Evolutionary conservation across 2,329 filamentous ascomycete genomes (phyloP), one percentile per base, ranked within the genome.

Genomic region (Aureobasidium sp.): DNA sequence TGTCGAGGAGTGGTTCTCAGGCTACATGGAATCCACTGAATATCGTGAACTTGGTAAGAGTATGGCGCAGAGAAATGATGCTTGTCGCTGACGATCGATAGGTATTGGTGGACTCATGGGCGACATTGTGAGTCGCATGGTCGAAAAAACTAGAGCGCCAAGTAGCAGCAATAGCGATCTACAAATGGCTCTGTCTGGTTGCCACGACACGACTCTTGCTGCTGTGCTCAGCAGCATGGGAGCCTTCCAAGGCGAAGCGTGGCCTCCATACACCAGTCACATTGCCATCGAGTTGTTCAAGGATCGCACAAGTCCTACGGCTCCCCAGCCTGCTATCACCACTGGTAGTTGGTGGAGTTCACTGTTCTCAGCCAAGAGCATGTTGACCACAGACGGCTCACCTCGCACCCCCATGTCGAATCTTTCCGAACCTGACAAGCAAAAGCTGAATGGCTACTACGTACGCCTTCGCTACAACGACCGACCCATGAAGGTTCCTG

Each of bases 401-500:
- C 23, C 60, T 17, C 83, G 89, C 47, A 87, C 83, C 68, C 79
- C 80, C 13, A 78, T 82, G 6, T 70, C 77, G 1, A 78, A 84
- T 13, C 77, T 94, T 61, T 80, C 78, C 0, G 74, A 79, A 0
- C 71, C 75, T 1, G 84, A 92, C 68, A 84, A 80, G 67, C 74
- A 79, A 17, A 81, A 79, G 61, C 75, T 95, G 12, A 79, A 88
- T 29, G 87, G 85, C 1, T 91, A 95, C 78, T 99, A 89, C 74
- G 93, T 99, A 15, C 86, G 94, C 20, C 74, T 99, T 63, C 84
- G 92, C 56, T 99, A 96, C 75, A 99, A 99, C 69, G 94, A 97
- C 73, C 80, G 82, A 59, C 84, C 91, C 3, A 84, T 97, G 70
- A 84, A 82, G 15, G 81, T 99, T 20, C 93, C 93, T 0, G 92